These are phyloP conservation scores for Mycena chlorophos DNA, from an alignment of 768 basidiomycete genomes.

Conservation along the genomic window DNA sequence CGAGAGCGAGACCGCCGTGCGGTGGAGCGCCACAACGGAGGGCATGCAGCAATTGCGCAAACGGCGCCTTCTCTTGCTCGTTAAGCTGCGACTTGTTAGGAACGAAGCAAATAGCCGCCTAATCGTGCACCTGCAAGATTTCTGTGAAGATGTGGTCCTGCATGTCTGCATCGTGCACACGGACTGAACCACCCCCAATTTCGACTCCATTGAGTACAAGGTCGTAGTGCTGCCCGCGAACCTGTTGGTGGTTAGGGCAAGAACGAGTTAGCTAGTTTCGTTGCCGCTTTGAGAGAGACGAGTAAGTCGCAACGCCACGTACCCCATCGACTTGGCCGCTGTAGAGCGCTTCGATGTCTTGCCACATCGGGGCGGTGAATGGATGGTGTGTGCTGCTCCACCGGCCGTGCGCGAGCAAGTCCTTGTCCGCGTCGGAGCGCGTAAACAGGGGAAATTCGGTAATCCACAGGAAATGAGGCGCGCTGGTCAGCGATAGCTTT, in stretches of 20 bases:
- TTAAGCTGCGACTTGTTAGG: conserved; percentile 52
- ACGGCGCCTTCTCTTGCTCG: conserved; percentile 70
- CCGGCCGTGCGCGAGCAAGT: conserved; percentile 78
- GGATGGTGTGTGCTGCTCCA: conserved; percentile 96
- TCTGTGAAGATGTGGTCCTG: conserved; percentile 80
- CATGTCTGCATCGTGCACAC: conserved; percentile 85
- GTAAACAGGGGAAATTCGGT: conserved; percentile 95
- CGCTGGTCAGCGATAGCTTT: conserved; percentile 51
- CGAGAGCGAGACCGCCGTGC: conserved; percentile 92
- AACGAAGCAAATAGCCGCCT: conserved; percentile 5
- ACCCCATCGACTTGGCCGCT: conserved; percentile 63
- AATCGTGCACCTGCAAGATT: conserved; percentile 71
- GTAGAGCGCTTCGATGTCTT: conserved; percentile 80
- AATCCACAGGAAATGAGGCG: conserved; percentile 90
- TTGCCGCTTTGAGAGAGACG: background rate
- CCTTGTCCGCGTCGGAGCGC: conserved; percentile 83
- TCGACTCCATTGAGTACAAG: conserved; percentile 92
- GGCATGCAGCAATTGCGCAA: conserved; percentile 84
- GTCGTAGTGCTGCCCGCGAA: conserved; percentile 95
- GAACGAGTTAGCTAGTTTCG: conserved; percentile 9
- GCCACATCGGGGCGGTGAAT: conserved; percentile 93
- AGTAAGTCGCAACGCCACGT: conserved; percentile 30
- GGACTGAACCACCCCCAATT: conserved; percentile 91
- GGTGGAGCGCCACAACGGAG: conserved; percentile 90
- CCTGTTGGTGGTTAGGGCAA: too few species aligned